Percentiles rank a stretch among this genome's conserved stretches.
Evolutionary conservation across 164 flowering plant genomes (phyloP).

Genomic region (Stephania yunnanensis): DNA sequence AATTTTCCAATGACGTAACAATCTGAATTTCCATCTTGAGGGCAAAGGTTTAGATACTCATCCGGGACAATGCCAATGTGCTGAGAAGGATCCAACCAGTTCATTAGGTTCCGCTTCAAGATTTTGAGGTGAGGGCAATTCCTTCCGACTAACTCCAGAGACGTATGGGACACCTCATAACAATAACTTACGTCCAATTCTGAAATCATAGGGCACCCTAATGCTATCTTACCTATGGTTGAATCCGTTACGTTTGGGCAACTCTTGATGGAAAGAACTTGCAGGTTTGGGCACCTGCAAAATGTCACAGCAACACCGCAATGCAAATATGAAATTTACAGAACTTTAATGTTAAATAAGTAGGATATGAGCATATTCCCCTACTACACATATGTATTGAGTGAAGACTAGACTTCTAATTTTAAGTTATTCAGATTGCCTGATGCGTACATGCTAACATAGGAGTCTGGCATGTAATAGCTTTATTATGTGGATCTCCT

Average conservation of each 20-base stretch:
- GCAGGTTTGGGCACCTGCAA: conserved; percentile 65
- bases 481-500: no score
- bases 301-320: conserved; percentile 6
- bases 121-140: conserved; percentile 52
- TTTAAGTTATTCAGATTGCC: no score
- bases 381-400: neutral
- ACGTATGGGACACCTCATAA: conserved; percentile 65
- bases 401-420: neutral
- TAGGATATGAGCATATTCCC: neutral
- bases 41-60: conserved; percentile 67
- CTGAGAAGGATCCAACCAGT: conserved; percentile 74
- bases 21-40: conserved; percentile 75
- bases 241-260: conserved; percentile 63
- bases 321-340: neutral
- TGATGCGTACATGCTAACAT: no score
- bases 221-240: conserved; percentile 48
- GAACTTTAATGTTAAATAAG: neutral
- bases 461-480: no score
- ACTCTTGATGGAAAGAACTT: conserved; percentile 72
- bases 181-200: conserved; percentile 85
- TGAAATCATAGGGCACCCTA: conserved; percentile 42
- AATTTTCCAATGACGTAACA: conserved; percentile 53
- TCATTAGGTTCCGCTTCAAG: conserved; percentile 64
- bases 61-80: conserved; percentile 56
- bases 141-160: conserved; percentile 54